A percentile compares a stretch with the other conserved stretches of the same genome.
These are phyloP conservation scores for Croton setiger DNA, from an alignment of 441 rosid genomes.

Conservation along the genomic window DNA sequence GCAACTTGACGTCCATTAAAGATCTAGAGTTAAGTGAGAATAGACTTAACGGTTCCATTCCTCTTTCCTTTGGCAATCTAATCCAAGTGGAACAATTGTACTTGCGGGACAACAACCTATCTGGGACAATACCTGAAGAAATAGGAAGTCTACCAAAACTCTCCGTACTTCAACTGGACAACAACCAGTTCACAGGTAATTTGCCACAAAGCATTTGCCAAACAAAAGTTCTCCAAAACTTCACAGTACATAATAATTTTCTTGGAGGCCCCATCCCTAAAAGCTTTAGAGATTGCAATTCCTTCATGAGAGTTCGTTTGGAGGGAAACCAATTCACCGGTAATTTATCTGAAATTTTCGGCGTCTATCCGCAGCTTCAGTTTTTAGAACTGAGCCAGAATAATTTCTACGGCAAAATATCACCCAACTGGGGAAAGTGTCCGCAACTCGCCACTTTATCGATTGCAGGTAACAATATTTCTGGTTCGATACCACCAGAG, in stretches of 20 bases:
- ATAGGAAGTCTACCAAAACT: conserved; percentile 20
- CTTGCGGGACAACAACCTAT: conserved; percentile 25
- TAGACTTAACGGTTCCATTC: conserved; percentile 24
- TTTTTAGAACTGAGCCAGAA: conserved; percentile 33
- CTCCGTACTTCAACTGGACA: background rate
- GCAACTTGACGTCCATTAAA: conserved; percentile 25
- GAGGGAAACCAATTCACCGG: conserved; percentile 26
- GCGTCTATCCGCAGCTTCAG: conserved; percentile 18
- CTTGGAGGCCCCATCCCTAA: conserved; percentile 31
- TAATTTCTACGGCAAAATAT: conserved; percentile 30
- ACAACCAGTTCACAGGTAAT: conserved; percentile 27
- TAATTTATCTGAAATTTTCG: conserved; percentile 27
- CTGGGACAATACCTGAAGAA: conserved; percentile 30
- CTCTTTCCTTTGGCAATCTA: conserved; percentile 26
- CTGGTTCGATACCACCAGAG: conserved; percentile 28
- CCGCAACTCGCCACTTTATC: conserved; percentile 7
- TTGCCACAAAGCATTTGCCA: conserved; percentile 29
- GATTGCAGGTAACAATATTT: conserved; percentile 27
- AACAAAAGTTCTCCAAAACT: background rate
- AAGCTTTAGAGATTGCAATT: conserved; percentile 32
- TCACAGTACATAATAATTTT: conserved; percentile 15
- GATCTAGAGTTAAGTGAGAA: conserved; percentile 25
- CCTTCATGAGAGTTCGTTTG: conserved; percentile 24
- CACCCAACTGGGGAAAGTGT: conserved; percentile 28
- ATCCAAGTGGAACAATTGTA: conserved; percentile 1